Evolutionary conservation across 768 basidiomycete genomes (phyloP).

Genomic region (Boletus barrowsii): DNA sequence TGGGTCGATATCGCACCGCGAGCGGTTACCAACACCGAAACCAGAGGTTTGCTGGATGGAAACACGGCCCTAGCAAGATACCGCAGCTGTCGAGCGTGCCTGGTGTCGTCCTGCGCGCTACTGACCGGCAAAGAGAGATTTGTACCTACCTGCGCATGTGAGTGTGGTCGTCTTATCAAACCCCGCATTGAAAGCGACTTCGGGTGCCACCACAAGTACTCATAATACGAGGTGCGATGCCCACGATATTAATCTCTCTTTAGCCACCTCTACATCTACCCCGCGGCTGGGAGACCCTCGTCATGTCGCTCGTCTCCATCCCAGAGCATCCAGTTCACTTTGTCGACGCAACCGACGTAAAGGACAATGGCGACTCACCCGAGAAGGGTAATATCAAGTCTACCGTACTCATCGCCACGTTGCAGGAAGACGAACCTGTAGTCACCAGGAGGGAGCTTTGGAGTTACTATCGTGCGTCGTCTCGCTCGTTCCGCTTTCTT

Average conservation of each 20-base stretch:
- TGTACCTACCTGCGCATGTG: constrained; percentile 20
- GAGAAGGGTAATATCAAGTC: constrained; percentile 8
- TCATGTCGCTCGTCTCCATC: constrained; percentile 14
- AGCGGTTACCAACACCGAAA: constrained; percentile 18
- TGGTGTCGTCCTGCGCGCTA: constrained; percentile 14
- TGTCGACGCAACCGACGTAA: constrained; percentile 6
- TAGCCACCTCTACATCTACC: constrained; percentile 40
- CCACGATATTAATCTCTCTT: too few relatives aligned
- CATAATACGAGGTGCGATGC: too few relatives aligned
- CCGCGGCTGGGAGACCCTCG: constrained; percentile 39
- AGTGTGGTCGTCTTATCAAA: too few relatives aligned
- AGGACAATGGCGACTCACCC: constrained; percentile 5
- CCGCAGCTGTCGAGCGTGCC: constrained; percentile 22
- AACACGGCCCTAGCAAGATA: constrained; percentile 17
- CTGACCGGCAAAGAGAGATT: too few relatives aligned
- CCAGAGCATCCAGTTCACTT: not conserved
- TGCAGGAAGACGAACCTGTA: constrained; percentile 55
- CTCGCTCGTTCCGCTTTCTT: not conserved
- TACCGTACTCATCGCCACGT: not conserved
- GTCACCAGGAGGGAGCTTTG: constrained; percentile 74
- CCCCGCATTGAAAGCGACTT: too few relatives aligned
- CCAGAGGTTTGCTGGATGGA: constrained; percentile 2
- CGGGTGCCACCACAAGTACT: too few relatives aligned
- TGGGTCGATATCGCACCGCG: not conserved
- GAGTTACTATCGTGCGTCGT: constrained; percentile 64